Evolutionary conservation across 306 rosid species (phyloP).

Genomic region (apple (Malus domestica)): DNA sequence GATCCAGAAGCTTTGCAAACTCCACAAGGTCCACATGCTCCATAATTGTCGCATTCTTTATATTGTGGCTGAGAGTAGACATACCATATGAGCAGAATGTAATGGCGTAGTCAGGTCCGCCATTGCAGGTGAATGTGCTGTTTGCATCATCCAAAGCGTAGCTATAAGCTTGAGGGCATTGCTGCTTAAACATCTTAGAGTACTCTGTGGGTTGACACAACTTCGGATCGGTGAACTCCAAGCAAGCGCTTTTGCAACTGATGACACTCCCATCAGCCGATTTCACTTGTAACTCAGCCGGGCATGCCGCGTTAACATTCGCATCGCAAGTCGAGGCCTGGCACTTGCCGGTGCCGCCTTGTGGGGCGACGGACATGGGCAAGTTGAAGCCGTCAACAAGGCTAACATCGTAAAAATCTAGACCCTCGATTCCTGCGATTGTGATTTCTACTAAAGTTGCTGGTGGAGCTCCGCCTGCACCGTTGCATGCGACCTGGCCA

Average conservation of each 20-base stretch:
- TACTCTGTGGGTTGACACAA: neutral
- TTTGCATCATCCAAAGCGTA: neutral
- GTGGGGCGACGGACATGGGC: conserved; percentile 38
- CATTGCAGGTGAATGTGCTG: neutral
- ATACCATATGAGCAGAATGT: neutral
- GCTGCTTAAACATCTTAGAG: accelerated
- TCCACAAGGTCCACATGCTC: neutral
- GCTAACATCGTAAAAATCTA: conserved; percentile 63
- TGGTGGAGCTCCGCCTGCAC: conserved; percentile 37
- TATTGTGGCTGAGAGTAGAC: neutral
- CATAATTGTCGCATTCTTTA: neutral
- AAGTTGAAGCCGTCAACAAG: conserved; percentile 74
- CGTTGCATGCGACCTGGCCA: conserved; percentile 40
- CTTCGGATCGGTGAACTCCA: accelerated
- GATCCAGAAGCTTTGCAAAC: neutral
- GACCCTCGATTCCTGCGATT: conserved; percentile 32
- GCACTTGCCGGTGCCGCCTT: conserved; percentile 43
- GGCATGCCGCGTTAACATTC: conserved; percentile 43
- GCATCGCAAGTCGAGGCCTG: conserved; percentile 38
- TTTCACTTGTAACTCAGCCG: conserved; percentile 22
- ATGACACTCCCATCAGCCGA: neutral
- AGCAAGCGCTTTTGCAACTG: neutral
- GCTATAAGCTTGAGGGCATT: neutral
- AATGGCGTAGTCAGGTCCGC: neutral
- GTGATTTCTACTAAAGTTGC: conserved; percentile 54